Evolutionary conservation across 371 early-diverging fungal species (phyloP), one percentile per base, ranked within the genome.

Genomic region (Lichtheimia ramosa): DNA sequence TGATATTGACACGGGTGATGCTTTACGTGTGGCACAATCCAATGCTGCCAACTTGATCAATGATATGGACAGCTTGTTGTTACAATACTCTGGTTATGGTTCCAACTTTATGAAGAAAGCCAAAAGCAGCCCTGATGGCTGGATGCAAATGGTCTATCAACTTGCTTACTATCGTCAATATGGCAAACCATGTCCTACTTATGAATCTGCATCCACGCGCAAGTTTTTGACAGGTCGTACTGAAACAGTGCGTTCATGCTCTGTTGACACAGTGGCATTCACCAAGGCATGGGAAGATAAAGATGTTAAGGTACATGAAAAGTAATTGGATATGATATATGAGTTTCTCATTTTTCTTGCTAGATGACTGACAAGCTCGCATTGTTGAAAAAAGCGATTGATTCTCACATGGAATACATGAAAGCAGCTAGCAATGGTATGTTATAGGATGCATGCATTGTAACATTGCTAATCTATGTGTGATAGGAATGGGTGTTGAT

Each of bases 111-210:
- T 96, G 75, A 96, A 96, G 81, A 75, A 83, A 51, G 84, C 85
- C 66, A 83, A 74, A 64, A 64, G 74, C 51, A 79, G 79, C 40
- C 94, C 96, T 2, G 96, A 96, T 71, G 93, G 93, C 2, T 96
- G 86, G 77, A 73, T 91, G 50, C 96, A 97, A 74, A 89, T 97
- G 85, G 91, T 86, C 0, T 66, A 93, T 34, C 96, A 96, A 74
- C 74, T 95, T 0, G 87, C 92, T 7, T 94, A 89, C 75, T 90
- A 83, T 70, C 82, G 89, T 39, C 73, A 91, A 16, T 89, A 92
- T 63, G 82, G 85, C 18, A 58, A 77, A 34, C 70, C 79, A 21
- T 84, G 86, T 13, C 80, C 92, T 12, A 92, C 92, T 15, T 95
- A 95, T 64, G 96, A 95, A 70, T 89, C 95, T 15, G 93, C 90